Percentiles rank a stretch among this genome's conserved stretches.
Evolutionary conservation across 73 alveolate species (phyloP).

Genomic region (Effrenium voratum): DNA sequence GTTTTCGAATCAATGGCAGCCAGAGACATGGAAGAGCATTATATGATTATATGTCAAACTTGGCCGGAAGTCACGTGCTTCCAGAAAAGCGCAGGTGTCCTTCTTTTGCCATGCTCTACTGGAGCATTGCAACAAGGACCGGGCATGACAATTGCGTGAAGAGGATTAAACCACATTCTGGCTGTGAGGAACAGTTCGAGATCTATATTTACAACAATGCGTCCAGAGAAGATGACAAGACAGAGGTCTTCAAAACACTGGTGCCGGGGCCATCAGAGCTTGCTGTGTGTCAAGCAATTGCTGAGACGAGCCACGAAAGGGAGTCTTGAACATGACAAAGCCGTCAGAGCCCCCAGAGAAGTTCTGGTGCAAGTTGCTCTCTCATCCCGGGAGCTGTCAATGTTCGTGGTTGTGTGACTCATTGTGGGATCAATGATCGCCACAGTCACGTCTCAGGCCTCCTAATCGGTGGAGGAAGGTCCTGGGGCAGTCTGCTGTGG

Average conservation of each 20-base stretch:
- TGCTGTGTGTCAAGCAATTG: no score
- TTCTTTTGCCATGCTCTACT: slow-evolving; percentile 73
- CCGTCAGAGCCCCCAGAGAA: no score
- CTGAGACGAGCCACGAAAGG: no score
- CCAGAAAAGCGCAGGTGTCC: slow-evolving; percentile 48
- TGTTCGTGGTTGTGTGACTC: no score
- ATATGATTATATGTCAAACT: background rate
- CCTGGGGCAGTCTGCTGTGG: slow-evolving; percentile 46
- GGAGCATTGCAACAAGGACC: slow-evolving; percentile 62
- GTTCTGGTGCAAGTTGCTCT: no score
- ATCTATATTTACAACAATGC: slow-evolving; percentile 69
- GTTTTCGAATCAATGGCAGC: background rate
- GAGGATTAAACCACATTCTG: background rate
- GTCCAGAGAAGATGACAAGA: slow-evolving; percentile 91
- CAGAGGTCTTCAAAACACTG: slow-evolving; percentile 56
- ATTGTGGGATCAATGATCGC: no score
- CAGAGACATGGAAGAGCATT: background rate
- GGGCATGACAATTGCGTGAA: background rate
- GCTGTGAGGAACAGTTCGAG: slow-evolving; percentile 71
- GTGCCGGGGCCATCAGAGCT: slow-evolving; percentile 22
- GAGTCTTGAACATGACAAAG: no score
- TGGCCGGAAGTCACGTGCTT: background rate
- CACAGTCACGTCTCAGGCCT: slow-evolving; percentile 38
- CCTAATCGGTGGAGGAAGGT: slow-evolving; percentile 75
- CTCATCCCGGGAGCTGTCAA: no score